Conservation (phyloP, 768 basidiomycete species). For the Tylopilus balloui region DNA sequence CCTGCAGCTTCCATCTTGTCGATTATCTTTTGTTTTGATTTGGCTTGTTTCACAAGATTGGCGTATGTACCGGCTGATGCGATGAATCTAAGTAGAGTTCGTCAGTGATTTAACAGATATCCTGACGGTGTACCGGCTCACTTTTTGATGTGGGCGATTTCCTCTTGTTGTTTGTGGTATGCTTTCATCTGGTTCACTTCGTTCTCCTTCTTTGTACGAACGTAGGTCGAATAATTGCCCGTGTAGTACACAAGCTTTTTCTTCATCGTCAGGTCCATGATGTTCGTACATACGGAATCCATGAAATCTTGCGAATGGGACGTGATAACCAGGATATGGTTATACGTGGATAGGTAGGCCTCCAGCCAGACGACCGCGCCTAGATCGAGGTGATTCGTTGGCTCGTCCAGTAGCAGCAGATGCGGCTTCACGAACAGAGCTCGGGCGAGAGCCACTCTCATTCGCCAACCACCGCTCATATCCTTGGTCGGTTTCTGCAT, state of each 20-base stretch:
- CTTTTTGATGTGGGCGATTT: constrained; percentile 98
- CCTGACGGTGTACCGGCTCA: constrained; percentile 31
- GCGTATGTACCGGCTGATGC: constrained; percentile 99
- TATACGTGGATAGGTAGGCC: constrained; percentile 96
- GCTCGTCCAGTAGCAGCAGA: constrained; percentile 89
- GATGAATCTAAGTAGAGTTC: constrained; percentile 63
- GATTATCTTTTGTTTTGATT: constrained; percentile 99
- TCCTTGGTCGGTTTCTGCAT: constrained; percentile 97
- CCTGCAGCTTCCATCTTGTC: constrained; percentile 99
- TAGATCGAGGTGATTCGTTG: constrained; percentile 90
- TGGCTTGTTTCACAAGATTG: constrained; percentile 97
- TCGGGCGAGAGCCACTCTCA: constrained; percentile 95
- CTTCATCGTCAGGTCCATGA: constrained; percentile 91
- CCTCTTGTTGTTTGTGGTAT: constrained; percentile 96
- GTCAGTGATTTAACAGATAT: constrained; percentile 9
- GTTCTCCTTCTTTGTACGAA: constrained; percentile 93
- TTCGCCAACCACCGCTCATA: constrained; percentile 99
- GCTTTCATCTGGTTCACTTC: constrained; percentile 99
- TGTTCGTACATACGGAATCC: constrained; percentile 95
- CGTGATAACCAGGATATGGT: constrained; percentile 96
- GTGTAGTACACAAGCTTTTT: constrained; percentile 94
- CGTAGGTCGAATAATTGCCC: constrained; percentile 97
- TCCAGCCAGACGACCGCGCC: constrained; percentile 99
- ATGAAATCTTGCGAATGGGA: constrained; percentile 99
- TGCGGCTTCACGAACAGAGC: constrained; percentile 97